These are phyloP conservation scores for Lasiosphaeria ovina DNA, from an alignment of 495 filamentous ascomycete species.

Conservation along the genomic window DNA sequence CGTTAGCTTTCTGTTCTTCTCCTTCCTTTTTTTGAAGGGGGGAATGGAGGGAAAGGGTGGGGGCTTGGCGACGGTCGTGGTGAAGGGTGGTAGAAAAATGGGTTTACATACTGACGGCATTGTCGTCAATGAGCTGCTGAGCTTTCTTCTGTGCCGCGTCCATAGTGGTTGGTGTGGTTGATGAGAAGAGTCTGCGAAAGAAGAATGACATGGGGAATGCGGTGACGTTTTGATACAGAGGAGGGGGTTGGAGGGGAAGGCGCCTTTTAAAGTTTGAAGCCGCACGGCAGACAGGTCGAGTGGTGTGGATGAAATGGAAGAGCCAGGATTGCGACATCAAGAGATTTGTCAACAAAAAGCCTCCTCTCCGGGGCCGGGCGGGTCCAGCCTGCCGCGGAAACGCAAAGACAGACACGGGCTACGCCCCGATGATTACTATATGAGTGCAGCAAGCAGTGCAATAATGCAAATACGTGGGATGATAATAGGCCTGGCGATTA, in stretches of 20 bases:
- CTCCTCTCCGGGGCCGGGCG: no score
- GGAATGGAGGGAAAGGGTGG: not conserved
- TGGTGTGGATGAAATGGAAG: no score
- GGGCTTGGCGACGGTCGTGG: not conserved
- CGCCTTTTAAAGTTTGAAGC: conserved; percentile 16
- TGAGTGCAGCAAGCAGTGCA: no score
- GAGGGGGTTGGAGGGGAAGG: conserved; percentile 11
- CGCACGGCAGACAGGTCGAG: not conserved
- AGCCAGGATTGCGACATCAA: no score
- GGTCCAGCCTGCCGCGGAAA: no score
- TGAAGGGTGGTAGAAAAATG: not conserved
- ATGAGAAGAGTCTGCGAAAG: conserved; percentile 69
- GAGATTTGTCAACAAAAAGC: no score
- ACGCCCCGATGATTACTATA: no score
- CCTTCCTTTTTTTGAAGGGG: no score
- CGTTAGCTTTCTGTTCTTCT: no score
- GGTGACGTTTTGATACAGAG: conserved; percentile 19
- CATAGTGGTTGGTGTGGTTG: conserved; percentile 64
- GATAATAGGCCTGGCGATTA: no score
- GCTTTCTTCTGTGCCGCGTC: conserved; percentile 84
- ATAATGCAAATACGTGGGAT: no score
- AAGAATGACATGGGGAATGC: conserved; percentile 68
- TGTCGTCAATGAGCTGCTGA: conserved; percentile 84
- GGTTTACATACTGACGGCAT: conserved; percentile 71
- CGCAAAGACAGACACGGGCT: no score